phyloP scores from a whole-genome alignment of 306 rosid genomes.

The Adenanthera pavonina region DNA sequence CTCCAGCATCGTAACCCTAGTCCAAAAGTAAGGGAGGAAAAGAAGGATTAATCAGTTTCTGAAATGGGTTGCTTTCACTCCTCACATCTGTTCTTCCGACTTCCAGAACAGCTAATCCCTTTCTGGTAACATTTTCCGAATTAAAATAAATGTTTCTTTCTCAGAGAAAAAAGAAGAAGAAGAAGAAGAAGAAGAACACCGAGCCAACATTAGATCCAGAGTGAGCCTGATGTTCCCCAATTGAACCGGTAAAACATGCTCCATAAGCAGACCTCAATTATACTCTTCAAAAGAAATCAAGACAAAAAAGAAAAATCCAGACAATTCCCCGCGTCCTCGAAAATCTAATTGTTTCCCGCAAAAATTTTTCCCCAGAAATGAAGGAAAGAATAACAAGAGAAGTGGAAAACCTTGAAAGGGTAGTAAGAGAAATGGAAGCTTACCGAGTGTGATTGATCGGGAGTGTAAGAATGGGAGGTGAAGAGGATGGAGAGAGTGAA shows the following conservation, averaged over 20 bases:
- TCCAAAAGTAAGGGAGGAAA: slow-evolving; percentile 18
- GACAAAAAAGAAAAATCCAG: slow-evolving; percentile 3
- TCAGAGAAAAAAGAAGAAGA: neutral
- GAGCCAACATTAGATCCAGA: slow-evolving; percentile 20
- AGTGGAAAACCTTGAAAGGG: neutral
- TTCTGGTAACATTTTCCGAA: slow-evolving; percentile 10
- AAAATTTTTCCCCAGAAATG: neutral
- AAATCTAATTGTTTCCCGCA: slow-evolving; percentile 9
- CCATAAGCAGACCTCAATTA: slow-evolving; percentile 32
- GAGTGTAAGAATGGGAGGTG: slow-evolving; percentile 52
- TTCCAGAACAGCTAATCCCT: slow-evolving; percentile 11
- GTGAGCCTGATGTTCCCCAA: slow-evolving; percentile 35
- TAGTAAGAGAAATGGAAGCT: slow-evolving; percentile 33
- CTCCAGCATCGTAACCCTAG: slow-evolving; percentile 61
- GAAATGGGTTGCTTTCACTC: neutral
- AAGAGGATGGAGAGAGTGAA: slow-evolving; percentile 60
- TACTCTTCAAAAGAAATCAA: slow-evolving; percentile 2
- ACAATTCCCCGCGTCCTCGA: neutral
- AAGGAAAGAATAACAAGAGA: neutral
- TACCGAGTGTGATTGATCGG: slow-evolving; percentile 52
- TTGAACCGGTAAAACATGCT: slow-evolving; percentile 28
- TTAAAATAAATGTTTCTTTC: neutral
- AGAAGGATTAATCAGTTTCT: neutral
- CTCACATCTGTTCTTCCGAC: slow-evolving; percentile 8
- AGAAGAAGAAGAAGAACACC: neutral